Conservation (phyloP, 2,329 filamentous ascomycete genomes). For the Cordyceps tenuipes region DNA sequence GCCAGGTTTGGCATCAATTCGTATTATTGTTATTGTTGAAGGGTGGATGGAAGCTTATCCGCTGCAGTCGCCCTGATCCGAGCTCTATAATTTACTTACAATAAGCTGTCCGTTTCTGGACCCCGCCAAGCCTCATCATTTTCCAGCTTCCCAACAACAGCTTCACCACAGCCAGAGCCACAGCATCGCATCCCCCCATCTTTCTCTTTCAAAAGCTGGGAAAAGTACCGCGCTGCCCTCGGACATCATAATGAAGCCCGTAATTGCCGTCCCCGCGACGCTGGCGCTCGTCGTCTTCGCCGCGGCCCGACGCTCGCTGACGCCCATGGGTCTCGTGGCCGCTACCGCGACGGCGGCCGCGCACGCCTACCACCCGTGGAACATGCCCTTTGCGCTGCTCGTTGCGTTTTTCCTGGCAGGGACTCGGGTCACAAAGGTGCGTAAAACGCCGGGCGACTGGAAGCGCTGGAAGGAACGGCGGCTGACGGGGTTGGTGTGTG, state of each 20-base stretch:
- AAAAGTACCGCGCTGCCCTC: slow-evolving; percentile 2
- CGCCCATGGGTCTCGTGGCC: slow-evolving; percentile 61
- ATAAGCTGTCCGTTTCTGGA: neutral
- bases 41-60: too few relatives aligned
- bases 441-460: neutral
- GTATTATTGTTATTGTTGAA: too few relatives aligned
- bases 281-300: slow-evolving; percentile 57
- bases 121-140: neutral
- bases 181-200: neutral
- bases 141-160: neutral
- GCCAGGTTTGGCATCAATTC: too few relatives aligned
- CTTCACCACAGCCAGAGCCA: neutral
- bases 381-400: slow-evolving; percentile 78
- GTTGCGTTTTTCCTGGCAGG: slow-evolving; percentile 81
- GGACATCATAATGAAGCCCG: slow-evolving; percentile 42
- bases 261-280: slow-evolving; percentile 50
- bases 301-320: slow-evolving; percentile 67
- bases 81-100: neutral
- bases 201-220: neutral
- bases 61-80: neutral
- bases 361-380: slow-evolving; percentile 90
- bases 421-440: slow-evolving; percentile 73
- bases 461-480: too few relatives aligned
- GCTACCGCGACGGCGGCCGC: slow-evolving; percentile 66
- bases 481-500: slow-evolving; percentile 13